phyloP scores from a whole-genome alignment of 805 yeast species.

The Torulaspora indica region DNA sequence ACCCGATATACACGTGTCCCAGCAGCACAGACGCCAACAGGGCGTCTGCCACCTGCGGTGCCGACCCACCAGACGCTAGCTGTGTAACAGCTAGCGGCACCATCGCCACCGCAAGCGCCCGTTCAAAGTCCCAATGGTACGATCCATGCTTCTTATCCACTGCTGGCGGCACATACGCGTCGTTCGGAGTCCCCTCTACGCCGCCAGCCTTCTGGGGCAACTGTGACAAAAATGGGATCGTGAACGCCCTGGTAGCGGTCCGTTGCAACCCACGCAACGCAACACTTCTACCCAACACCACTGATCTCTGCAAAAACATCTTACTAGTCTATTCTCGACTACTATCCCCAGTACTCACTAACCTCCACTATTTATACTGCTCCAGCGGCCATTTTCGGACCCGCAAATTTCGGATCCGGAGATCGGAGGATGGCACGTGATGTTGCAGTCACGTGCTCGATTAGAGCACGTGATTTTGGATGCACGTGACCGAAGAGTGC shows the following conservation, averaged over 20 bases:
- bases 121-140: conserved; percentile 90
- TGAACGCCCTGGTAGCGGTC: conserved; percentile 34
- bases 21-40: conserved; percentile 59
- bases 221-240: conserved; percentile 51
- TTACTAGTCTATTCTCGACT: neutral
- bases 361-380: neutral
- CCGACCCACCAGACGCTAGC: conserved; percentile 61
- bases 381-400: neutral
- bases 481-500: no score
- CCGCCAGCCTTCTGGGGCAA: conserved; percentile 86
- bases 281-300: conserved; percentile 6
- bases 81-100: conserved; percentile 77
- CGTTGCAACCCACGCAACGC: conserved; percentile 24
- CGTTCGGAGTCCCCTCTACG: conserved; percentile 90
- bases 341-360: neutral
- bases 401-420: no score
- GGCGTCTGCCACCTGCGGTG: conserved; percentile 68
- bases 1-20: conserved; percentile 79
- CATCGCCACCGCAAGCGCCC: conserved; percentile 60
- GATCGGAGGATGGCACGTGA: no score
- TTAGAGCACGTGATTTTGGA: no score
- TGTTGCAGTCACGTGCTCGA: no score
- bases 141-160: conserved; percentile 70
- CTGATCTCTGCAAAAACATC: conserved; percentile 17
- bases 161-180: conserved; percentile 68